A percentile compares a stretch with the other conserved stretches of the same genome.
phyloP scores from a whole-genome alignment of 805 yeast genomes.

The Nakazawaea pomicola region DNA sequence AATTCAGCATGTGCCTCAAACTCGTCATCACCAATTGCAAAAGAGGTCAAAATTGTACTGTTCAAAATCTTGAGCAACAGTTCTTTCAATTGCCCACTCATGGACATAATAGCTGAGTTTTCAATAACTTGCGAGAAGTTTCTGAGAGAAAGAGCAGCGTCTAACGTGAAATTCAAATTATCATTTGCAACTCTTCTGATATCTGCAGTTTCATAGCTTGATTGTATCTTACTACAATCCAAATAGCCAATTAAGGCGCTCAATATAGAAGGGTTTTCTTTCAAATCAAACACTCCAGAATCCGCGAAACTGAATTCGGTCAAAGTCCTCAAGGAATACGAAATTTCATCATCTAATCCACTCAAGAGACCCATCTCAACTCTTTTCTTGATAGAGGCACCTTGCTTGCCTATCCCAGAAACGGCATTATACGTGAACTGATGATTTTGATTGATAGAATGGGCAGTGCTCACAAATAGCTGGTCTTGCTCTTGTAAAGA shows the following conservation, averaged over 20 bases:
- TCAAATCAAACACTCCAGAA: slow-evolving; percentile 36
- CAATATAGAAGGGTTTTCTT: slow-evolving; percentile 37
- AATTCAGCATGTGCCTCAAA: slow-evolving; percentile 47
- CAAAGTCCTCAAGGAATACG: slow-evolving; percentile 63
- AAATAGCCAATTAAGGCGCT: slow-evolving; percentile 33
- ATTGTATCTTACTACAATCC: slow-evolving; percentile 14
- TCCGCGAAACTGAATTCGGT: slow-evolving; percentile 35
- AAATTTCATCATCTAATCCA: slow-evolving; percentile 60
- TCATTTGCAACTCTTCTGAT: slow-evolving; percentile 6
- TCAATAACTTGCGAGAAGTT: slow-evolving; percentile 80
- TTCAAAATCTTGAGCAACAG: slow-evolving; percentile 40
- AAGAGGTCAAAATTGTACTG: slow-evolving; percentile 20
- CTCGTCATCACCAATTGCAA: slow-evolving; percentile 22
- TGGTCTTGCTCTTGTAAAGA: slow-evolving; percentile 29
- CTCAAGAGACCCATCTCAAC: slow-evolving; percentile 66
- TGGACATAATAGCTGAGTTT: slow-evolving; percentile 73
- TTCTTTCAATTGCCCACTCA: slow-evolving; percentile 40
- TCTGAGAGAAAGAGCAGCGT: slow-evolving; percentile 64
- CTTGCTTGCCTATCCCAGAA: slow-evolving; percentile 37
- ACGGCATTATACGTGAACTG: slow-evolving; percentile 24
- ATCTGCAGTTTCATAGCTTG: slow-evolving; percentile 8
- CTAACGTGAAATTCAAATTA: slow-evolving; percentile 22
- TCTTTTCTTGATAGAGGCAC: slow-evolving; percentile 59
- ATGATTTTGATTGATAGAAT: slow-evolving; percentile 20
- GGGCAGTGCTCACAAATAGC: slow-evolving; percentile 14